Evolutionary conservation across 2,329 filamentous ascomycete genomes (phyloP), one percentile per base, ranked within the genome.

Genomic region (Tolypocladium paradoxum): DNA sequence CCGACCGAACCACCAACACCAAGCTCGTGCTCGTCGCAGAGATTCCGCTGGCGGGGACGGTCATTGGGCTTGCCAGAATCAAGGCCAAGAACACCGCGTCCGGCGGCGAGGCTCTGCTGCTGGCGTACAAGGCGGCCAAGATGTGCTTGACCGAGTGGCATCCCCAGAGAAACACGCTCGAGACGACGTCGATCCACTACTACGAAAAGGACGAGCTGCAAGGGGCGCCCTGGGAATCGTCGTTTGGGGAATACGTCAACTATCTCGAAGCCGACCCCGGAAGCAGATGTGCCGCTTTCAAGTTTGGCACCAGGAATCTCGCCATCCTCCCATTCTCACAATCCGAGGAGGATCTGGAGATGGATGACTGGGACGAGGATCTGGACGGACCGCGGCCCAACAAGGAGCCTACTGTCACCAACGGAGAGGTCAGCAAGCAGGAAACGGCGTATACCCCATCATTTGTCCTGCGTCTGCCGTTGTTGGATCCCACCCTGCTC

Each of bases 81-180:
- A 90, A 87, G 68, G 78, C 83, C 1, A 74, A 82, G 50, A 78
- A 82, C 48, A 87, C 87, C 11, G 87, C 84, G 60, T 89, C 87
- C 24, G 89, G 88, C 20, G 91, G 88, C 54, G 89, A 96, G 56
- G 86, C 87, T 48, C 76, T 99, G 53, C 74, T 99, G 53, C 70
- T 97, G 54, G 87, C 90, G 0, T 87, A 92, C 70, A 87, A 87
- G 64, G 90, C 96, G 71, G 93, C 93, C 43, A 96, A 96, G 72
- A 79, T 97, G 65, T 95, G 88, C 69, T 76, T 99, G 68, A 78
- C 96, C 53, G 89, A 96, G 73, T 99, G 93, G 93, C 89, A 97
- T 66, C 84, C 89, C 9, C 83, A 87, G 66, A 83, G 82, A 60
- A 79, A 88, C 69, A 81, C 82, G 50, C 84, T 97, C 61, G 84